Evolutionary conservation across 83 land plant genomes (phyloP), one percentile per base, ranked within the genome.

Genomic region (Thuja plicata): DNA sequence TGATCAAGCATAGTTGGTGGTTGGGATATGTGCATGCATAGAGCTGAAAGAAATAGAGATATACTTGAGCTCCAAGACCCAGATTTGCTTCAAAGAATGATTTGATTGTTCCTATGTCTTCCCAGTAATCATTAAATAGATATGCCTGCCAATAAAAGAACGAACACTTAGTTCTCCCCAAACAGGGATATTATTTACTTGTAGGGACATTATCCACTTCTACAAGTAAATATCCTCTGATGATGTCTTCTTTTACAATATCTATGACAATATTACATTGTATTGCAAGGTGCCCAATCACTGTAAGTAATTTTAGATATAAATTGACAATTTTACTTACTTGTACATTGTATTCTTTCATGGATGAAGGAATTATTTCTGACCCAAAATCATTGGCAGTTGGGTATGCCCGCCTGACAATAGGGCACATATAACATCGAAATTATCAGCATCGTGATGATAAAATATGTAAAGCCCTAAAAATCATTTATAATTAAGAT

Each of bases 51-150:
- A 62, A 62, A 62, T 8, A 62, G n/a, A 62, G n/a, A 62, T 8
- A 62, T 62, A 94, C 95, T 94, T 94, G 93, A 73, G 86, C 77
- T 88, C 94, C 88, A 27, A 92, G 95, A 70, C 93, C 94, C 80
- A 94, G 54, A 87, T 94, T 93, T 73, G 95, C 95, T 78, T 93
- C 94, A 89, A 90, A 93, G 55, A 93, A 93, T 38, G 95, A 93
- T 50, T 91, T 89, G 80, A 93, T 93, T 52, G 94, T 93, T 88
- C 95, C 95, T 74, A 93, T 93, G 74, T 93, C 95, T 62, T 92
- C 95, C 95, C 95, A 93, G 87, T 93, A 93, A 32, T 89, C 94
- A 91, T 93, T 91, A 88, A 94, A 94, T 38, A 94, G 88, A 85
- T 94, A 94, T 37, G 95, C 95, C 95, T 94, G 89, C 84, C 19